Evolutionary conservation across 2,329 filamentous ascomycete genomes (phyloP), one percentile per base, ranked within the genome.

Genomic region (Apiospora sp.): DNA sequence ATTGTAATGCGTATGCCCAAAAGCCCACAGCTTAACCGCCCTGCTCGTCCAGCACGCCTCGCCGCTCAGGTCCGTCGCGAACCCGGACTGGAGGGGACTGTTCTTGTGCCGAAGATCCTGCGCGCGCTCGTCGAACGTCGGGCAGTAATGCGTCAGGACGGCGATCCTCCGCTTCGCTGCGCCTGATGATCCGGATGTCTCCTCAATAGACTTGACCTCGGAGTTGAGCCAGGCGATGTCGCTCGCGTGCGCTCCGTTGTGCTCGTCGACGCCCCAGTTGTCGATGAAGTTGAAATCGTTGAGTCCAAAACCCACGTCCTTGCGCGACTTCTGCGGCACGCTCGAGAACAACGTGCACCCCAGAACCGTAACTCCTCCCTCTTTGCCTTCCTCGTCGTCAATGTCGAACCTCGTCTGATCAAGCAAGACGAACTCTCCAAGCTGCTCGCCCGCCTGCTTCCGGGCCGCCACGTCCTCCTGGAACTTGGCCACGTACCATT

Each of bases 251-350:
- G 80, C 79, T 4, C 72, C 76, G 46, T 80, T 82, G 76, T 87
- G 85, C 24, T 76, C 41, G 1, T 79, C 77, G 0, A 84, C 75
- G 16, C 79, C 77, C 84, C 85, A 87, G 6, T 81, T 77, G 0
- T 76, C 67, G n/a, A 83, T 88, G 0, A 83, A 76, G 74, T 83
- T 87, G 74, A 90, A 90, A 79, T 90, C 87, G 64, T 87, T 87
- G 12, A 90, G 75, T 0, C 84, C 81, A 48, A 83, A 76, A 68
- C 81, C 82, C 19, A 90, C 84, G 0, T 72, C 76, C 46, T 81
- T 79, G 10, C 76, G 74, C 8, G 83, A 80, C n/a, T 81, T 76
- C 0, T 80, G 71, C 0, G 83, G 81, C 37, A 90, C 79, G 12
- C 77, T 71, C 0, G 88, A 90, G 79, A 87, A 88, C 3, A 91